These are phyloP conservation scores for Aquilaria yunnanensis DNA, from an alignment of 345 rosid genomes.

Conservation along the genomic window DNA sequence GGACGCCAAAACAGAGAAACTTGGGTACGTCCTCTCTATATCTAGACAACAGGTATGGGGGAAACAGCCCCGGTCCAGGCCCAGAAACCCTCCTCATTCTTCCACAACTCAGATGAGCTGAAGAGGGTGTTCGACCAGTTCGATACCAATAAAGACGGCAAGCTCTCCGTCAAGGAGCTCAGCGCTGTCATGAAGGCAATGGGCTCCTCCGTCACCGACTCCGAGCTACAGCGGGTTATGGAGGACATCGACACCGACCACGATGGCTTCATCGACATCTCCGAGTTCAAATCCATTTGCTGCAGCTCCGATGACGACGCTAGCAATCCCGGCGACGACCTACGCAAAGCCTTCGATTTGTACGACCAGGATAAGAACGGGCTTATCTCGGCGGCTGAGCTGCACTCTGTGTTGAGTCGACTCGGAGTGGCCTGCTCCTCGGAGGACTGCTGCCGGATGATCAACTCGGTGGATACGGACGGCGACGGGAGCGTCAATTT, in stretches of 20 bases:
- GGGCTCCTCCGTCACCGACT: constrained; percentile 43
- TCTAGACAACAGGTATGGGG: background rate
- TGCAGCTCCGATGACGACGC: constrained; percentile 33
- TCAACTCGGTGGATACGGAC: constrained; percentile 63
- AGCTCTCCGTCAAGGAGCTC: constrained; percentile 73
- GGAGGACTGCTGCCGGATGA: constrained; percentile 67
- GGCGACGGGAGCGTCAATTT: constrained; percentile 85
- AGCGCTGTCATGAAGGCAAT: constrained; percentile 51
- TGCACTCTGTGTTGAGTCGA: constrained; percentile 59
- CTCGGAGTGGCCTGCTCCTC: constrained; percentile 58
- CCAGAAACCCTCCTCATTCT: constrained; percentile 8
- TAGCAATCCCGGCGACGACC: constrained; percentile 21
- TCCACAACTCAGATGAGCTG: constrained; percentile 37
- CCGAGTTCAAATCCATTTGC: constrained; percentile 64
- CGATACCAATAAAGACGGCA: constrained; percentile 82
- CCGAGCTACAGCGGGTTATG: constrained; percentile 50
- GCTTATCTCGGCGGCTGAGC: constrained; percentile 61
- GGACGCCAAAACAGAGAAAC: too few relatives aligned
- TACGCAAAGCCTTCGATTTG: constrained; percentile 85
- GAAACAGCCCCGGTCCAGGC: background rate
- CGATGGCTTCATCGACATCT: constrained; percentile 61
- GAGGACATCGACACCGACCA: constrained; percentile 72
- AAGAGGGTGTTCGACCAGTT: constrained; percentile 64
- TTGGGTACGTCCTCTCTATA: too few relatives aligned
- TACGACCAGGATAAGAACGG: constrained; percentile 82